phyloP scores from a whole-genome alignment of 2,329 filamentous ascomycete genomes.

The Paradendryphiella salina region DNA sequence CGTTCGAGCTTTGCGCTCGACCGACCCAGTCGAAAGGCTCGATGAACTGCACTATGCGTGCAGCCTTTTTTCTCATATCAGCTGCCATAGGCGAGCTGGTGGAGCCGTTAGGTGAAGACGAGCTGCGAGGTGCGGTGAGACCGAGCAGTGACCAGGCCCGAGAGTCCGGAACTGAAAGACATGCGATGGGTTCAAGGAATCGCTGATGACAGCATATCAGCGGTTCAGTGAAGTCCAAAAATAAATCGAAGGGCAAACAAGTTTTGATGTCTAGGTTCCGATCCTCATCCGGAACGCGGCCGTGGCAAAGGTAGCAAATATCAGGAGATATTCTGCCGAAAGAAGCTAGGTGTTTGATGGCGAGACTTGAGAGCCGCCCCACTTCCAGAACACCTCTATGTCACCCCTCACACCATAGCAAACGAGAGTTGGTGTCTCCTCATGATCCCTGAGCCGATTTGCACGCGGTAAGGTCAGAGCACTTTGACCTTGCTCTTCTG shows the following conservation, averaged over 20 bases:
- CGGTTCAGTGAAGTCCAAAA: background rate
- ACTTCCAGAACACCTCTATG: slow-evolving; percentile 10
- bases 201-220: background rate
- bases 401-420: slow-evolving; percentile 33
- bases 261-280: too few relatives aligned
- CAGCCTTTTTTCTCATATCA: slow-evolving; percentile 14
- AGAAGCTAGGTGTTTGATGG: slow-evolving; percentile 19
- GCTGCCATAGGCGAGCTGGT: slow-evolving; percentile 5
- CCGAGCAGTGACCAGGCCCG: slow-evolving; percentile 3
- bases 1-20: slow-evolving; percentile 27
- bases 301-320: slow-evolving; percentile 15
- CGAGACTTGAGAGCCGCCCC: slow-evolving; percentile 25
- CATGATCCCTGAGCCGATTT: slow-evolving; percentile 19
- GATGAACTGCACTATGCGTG: slow-evolving; percentile 15
- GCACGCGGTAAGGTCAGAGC: slow-evolving; percentile 23
- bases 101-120: slow-evolving; percentile 5
- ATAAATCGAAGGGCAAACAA: background rate
- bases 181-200: background rate
- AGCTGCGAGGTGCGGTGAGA: background rate
- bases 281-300: slow-evolving; percentile 1
- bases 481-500: slow-evolving; percentile 13
- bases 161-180: background rate
- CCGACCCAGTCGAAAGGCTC: slow-evolving; percentile 22
- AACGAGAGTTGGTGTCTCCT: slow-evolving; percentile 5
- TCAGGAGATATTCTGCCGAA: slow-evolving; percentile 31